These are phyloP conservation scores for Arthrobotrys sphaeroides DNA, from an alignment of 2,329 filamentous ascomycete genomes.

Conservation along the genomic window DNA sequence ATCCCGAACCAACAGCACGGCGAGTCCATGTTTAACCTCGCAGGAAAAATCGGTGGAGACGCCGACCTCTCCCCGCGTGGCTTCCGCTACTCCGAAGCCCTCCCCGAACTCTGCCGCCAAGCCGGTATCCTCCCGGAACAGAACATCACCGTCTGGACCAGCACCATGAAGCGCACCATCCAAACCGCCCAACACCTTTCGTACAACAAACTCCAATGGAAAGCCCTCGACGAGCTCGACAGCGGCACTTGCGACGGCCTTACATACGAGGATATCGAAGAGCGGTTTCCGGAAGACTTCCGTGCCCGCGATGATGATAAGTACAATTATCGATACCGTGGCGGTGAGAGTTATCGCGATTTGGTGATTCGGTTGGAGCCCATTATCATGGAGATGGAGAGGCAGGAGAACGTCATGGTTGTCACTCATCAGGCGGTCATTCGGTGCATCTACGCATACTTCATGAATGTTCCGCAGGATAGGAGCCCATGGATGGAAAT, in stretches of 20 bases:
- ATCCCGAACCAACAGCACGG: slow-evolving; percentile 74
- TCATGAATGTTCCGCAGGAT: slow-evolving; percentile 95
- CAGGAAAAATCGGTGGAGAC: slow-evolving; percentile 91
- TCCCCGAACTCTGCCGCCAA: slow-evolving; percentile 73
- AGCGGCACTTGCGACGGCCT: slow-evolving; percentile 95
- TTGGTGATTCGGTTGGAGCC: slow-evolving; percentile 97
- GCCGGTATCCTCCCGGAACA: slow-evolving; percentile 53
- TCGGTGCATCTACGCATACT: slow-evolving; percentile 97
- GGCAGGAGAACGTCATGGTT: slow-evolving; percentile 95
- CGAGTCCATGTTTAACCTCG: slow-evolving; percentile 90
- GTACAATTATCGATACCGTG: slow-evolving; percentile 96
- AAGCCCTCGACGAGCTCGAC: slow-evolving; percentile 96
- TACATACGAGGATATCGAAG: slow-evolving; percentile 94
- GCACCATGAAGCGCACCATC: slow-evolving; percentile 83
- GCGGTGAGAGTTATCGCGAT: slow-evolving; percentile 94
- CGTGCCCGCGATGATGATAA: slow-evolving; percentile 95
- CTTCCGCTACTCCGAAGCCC: slow-evolving; percentile 82
- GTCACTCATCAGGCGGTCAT: slow-evolving; percentile 97
- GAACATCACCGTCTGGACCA: slow-evolving; percentile 77
- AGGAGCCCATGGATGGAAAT: slow-evolving; percentile 99
- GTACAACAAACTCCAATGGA: slow-evolving; percentile 98
- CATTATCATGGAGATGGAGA: slow-evolving; percentile 99
- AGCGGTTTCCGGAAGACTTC: slow-evolving; percentile 92
- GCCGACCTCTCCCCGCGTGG: slow-evolving; percentile 85
- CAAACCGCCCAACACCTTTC: slow-evolving; percentile 87